Base-by-base conservation (phyloP, 2,329 filamentous ascomycete species). In the Nectriaceae sp. region DNA sequence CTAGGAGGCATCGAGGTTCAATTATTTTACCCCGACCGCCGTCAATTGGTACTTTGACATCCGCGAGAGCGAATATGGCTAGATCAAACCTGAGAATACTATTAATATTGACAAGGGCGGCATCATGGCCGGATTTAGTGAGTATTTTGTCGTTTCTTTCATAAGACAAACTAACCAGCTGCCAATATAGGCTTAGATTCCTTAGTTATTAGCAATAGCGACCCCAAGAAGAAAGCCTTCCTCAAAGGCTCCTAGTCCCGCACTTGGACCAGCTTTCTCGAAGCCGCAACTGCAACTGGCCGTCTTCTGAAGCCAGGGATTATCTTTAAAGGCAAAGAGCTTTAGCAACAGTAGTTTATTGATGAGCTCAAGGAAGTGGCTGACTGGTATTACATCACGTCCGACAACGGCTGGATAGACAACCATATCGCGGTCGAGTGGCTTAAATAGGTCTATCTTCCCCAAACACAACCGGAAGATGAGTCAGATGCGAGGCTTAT, bases 321-420 rank as follows among this genome's bases (percentile, higher is more conserved):
- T 20, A 50, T 53, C 4, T 53, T 53, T 6, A 50, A 48, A 35
- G 44, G 51, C 3, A 53, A 48, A 38, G 3, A 45, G 31, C 47
- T 53, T 0, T 39, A 50, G 29, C 36, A 47, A 42, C 41, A 50
- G 20, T 53, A 35, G 47, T 50, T 53, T 43, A 13, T 50, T 16
- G 21, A 50, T 0, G 44, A 53, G 26, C 38, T 53, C n/a, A 40
- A 43, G 38, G 11, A 47, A 29, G 38, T 53, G 44, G 46, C 35
- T 10, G 43, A 52, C 36, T 49, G 35, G 36, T 38, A 46, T 40
- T 52, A 49, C 11, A 49, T 52, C 20, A 48, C 37, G 2, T 49
- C 26, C 6, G 21, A n/a, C 1, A 52, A 43, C 22, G 33, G 45
- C 21, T 48, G 20, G 49, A 52, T 45, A 18, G 19, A 45, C 21